These are phyloP conservation scores for Piromyces finnis DNA, from an alignment of 192 early-diverging fungal species.

Conservation along the genomic window DNA sequence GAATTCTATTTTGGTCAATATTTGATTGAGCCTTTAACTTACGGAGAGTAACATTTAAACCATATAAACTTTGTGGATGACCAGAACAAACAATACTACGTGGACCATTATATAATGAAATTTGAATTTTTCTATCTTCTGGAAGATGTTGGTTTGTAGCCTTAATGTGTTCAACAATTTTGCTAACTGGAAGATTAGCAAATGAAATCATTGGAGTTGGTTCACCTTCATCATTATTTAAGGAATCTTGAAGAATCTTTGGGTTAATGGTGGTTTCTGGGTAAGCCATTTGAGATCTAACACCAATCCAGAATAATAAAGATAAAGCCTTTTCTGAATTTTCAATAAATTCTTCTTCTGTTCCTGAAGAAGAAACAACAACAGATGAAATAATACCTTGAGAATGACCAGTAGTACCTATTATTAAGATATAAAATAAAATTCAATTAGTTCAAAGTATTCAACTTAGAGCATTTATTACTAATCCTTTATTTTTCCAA, in stretches of 20 bases:
- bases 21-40: conserved; percentile 75
- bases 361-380: conserved; percentile 56
- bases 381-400: conserved; percentile 79
- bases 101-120: conserved; percentile 82
- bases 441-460: no score
- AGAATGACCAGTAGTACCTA: conserved; percentile 68
- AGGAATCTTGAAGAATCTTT: conserved; percentile 73
- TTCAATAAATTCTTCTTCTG: conserved; percentile 55
- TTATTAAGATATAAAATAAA: no score
- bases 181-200: conserved; percentile 57
- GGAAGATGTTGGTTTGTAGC: conserved; percentile 75
- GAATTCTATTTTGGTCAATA: conserved; percentile 74
- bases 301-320: conserved; percentile 66
- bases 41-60: conserved; percentile 75
- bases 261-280: conserved; percentile 69
- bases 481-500: no score
- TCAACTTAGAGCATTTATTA: no score
- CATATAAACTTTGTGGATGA: conserved; percentile 76
- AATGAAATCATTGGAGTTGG: conserved; percentile 86
- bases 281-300: conserved; percentile 57
- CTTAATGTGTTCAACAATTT: conserved; percentile 70
- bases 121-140: conserved; percentile 58
- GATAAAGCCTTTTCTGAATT: conserved; percentile 64
- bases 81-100: conserved; percentile 79
- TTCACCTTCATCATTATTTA: conserved; percentile 72